Percentiles rank a stretch among this genome's conserved stretches.
These are phyloP conservation scores for Diddensiella santjacobensis DNA, from an alignment of 805 yeast genomes.

Conservation along the genomic window DNA sequence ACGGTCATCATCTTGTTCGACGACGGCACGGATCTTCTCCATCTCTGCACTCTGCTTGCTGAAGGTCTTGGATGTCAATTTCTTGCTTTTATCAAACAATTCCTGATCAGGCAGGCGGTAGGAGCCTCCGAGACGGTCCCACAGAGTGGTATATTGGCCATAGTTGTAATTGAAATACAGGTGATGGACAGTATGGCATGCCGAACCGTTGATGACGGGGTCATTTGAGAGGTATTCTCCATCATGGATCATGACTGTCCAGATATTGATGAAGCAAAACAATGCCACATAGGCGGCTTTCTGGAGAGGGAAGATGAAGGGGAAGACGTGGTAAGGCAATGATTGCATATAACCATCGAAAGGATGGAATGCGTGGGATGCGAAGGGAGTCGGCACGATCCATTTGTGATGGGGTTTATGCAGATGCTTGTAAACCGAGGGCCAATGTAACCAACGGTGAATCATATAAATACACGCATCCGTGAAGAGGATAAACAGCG, in stretches of 20 bases:
- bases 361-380: conserved; percentile 98
- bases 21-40: conserved; percentile 72
- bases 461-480: conserved; percentile 89
- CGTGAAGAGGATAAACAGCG: conserved; percentile 83
- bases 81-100: conserved; percentile 62
- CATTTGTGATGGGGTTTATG: conserved; percentile 99
- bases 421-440: conserved; percentile 72
- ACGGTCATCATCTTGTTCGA: conserved; percentile 80
- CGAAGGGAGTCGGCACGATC: conserved; percentile 98
- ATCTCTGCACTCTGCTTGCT: conserved; percentile 63
- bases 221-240: conserved; percentile 93
- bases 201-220: conserved; percentile 94
- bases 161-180: conserved; percentile 96
- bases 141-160: conserved; percentile 95
- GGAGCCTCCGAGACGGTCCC: conserved; percentile 95
- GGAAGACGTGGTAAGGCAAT: conserved; percentile 88
- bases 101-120: conserved; percentile 90
- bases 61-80: conserved; percentile 61
- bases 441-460: conserved; percentile 94
- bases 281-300: conserved; percentile 75
- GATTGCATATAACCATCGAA: conserved; percentile 94
- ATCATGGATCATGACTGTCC: conserved; percentile 99
- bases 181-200: conserved; percentile 97
- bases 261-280: conserved; percentile 89
- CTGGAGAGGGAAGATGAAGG: conserved; percentile 88